Evolutionary conservation across 768 basidiomycete species (phyloP), one percentile per base, ranked within the genome.

Genomic region (Leccinum ochraceum): DNA sequence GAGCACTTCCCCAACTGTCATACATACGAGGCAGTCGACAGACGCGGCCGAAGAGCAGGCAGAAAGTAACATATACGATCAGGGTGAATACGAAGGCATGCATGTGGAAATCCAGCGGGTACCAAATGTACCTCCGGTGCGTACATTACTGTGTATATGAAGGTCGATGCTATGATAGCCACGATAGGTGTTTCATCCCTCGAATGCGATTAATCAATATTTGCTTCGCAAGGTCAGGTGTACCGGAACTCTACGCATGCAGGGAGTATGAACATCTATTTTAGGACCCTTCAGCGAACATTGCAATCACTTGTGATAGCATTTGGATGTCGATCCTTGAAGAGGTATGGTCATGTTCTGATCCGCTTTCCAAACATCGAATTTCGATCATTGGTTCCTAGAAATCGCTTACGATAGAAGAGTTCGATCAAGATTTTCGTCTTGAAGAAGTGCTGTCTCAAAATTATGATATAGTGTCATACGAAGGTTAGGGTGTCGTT

Each of bases 251-350:
- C 32, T 34, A 11, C 32, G 0, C 11, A 14, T 22, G 11, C 3
- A 16, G 4, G 1, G 17, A n/a, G 16, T 32, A 28, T n/a, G 9
- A 0, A 6, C 7, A 3, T 36, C 24, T 46, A 5, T 16, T 14
- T 34, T 36, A 62, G 62, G 48, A 46, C 10, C 54, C 60, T 24
- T 62, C 42, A 7, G 60, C 60, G 17, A 37, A 56, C 22, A 28
- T 63, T 10, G 59, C 61, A 17, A 53, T 63, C 54, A 54, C 60
- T 17, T 54, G 61, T 2, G 61, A 61, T n/a, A 46, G 20, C 20
- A 36, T 39, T 52, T 65, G 60, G 59, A 60, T 44, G 32, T 59
- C 48, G 20, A 39, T 60, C n/a, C 57, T 60, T 34, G 59, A 60
- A 51, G 50, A 59, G 4, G 59, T 60, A 22, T 8, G 58, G 8